Conservation (phyloP, 768 basidiomycete genomes). For the Pleurotus eryngii region DNA sequence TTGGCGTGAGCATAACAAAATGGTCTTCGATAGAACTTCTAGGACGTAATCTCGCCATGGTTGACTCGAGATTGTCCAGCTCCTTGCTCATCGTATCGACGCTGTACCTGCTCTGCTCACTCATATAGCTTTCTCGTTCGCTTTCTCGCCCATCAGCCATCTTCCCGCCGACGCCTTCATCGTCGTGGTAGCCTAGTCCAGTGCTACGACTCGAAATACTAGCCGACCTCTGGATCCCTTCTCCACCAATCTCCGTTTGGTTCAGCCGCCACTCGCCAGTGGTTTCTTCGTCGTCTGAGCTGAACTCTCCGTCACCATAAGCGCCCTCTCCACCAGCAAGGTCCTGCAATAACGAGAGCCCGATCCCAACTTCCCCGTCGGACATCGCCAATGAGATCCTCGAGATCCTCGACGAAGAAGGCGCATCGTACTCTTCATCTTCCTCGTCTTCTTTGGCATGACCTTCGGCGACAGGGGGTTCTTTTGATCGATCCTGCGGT, state of each 20-base stretch:
- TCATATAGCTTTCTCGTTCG: background rate
- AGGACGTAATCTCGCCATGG: background rate
- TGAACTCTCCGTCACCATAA: conserved; percentile 14
- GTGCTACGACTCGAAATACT: background rate
- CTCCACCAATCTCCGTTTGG: background rate
- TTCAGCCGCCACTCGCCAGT: background rate
- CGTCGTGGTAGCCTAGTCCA: background rate
- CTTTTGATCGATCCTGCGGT: no score
- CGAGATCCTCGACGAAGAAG: conserved; percentile 14
- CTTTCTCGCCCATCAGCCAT: background rate
- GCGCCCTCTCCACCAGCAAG: conserved; percentile 17
- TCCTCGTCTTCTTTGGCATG: no score
- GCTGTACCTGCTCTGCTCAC: background rate
- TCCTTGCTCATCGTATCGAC: background rate
- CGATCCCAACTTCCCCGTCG: conserved; percentile 67
- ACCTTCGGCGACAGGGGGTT: no score
- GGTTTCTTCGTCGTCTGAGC: conserved; percentile 11
- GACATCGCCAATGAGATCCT: conserved; percentile 38
- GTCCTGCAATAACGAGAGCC: conserved; percentile 53
- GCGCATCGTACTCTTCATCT: conserved; percentile 7
- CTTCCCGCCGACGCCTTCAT: background rate
- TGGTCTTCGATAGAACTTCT: background rate
- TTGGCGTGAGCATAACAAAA: background rate
- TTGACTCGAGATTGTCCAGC: background rate
- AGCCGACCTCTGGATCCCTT: background rate